Conservation (phyloP, 139 green algal genomes). For the Micractinium conductrix region DNA sequence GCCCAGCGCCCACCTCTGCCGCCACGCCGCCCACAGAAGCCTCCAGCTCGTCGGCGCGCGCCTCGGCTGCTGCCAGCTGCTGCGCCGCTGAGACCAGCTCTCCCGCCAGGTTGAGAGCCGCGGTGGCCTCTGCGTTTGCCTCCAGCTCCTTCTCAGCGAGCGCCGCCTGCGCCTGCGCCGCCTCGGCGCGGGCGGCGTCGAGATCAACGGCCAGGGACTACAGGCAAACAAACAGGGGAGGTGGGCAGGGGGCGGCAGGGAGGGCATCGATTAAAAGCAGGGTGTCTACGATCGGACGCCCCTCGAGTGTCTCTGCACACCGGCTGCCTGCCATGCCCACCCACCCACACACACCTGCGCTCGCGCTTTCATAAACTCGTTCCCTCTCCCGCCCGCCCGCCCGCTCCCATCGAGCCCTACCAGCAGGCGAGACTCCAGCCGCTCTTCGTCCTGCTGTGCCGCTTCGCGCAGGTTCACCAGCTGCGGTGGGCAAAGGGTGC, state of each 20-base stretch:
- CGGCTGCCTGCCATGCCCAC: too few relatives aligned
- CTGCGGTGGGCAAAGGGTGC: neutral
- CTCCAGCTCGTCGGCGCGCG: neutral
- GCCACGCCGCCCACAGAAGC: neutral
- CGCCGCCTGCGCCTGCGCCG: neutral
- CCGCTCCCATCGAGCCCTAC: too few relatives aligned
- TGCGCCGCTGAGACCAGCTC: neutral
- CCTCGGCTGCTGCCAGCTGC: neutral
- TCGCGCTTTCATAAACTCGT: too few relatives aligned
- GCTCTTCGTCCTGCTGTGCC: neutral
- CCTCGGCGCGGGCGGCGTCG: neutral
- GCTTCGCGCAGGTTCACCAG: neutral
- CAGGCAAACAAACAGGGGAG: too few relatives aligned
- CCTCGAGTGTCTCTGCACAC: too few relatives aligned
- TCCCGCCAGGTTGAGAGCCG: neutral
- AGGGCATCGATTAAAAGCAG: too few relatives aligned
- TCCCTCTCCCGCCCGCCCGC: too few relatives aligned
- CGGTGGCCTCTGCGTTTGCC: neutral
- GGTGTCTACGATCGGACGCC: too few relatives aligned
- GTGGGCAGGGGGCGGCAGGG: too few relatives aligned
- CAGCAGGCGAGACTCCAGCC: neutral
- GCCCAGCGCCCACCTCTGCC: too few relatives aligned
- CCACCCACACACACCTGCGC: too few relatives aligned
- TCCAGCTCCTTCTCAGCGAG: neutral
- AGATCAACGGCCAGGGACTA: neutral